These are phyloP conservation scores for Pulveroboletus sp. DNA, from an alignment of 768 basidiomycete genomes.

Conservation along the genomic window DNA sequence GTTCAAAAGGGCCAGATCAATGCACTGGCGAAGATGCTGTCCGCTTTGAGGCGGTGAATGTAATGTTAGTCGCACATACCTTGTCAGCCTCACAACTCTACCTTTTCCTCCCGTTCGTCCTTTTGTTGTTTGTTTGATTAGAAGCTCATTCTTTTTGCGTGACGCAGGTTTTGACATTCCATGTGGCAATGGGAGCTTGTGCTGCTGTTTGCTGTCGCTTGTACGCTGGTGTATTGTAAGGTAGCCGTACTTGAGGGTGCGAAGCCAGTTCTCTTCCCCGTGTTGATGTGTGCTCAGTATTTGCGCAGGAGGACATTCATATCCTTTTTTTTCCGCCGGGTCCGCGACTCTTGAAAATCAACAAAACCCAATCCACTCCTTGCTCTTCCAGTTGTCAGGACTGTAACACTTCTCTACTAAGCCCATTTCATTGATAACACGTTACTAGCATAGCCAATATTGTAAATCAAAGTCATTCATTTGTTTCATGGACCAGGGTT, in stretches of 20 bases:
- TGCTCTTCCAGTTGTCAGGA: conserved; percentile 23
- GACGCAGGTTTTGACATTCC: conserved; percentile 32
- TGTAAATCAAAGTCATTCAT: conserved; percentile 30
- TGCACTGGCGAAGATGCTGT: conserved; percentile 89
- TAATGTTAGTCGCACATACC: conserved; percentile 27
- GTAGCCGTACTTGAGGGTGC: conserved; percentile 47
- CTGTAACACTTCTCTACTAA: conserved; percentile 26
- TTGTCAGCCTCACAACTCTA: conserved; percentile 4
- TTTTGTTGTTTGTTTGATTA: conserved; percentile 8
- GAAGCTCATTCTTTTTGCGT: conserved; percentile 22
- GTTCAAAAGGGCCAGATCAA: conserved; percentile 90
- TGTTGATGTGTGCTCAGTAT: conserved; percentile 23
- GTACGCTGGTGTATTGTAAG: conserved; percentile 53
- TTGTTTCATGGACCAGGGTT: conserved; percentile 17
- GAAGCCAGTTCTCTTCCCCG: conserved; percentile 27
- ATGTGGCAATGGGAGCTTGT: conserved; percentile 23
- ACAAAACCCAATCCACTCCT: conserved; percentile 23
- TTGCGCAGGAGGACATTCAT: conserved; percentile 9
- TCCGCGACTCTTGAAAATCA: conserved; percentile 27
- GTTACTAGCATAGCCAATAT: conserved; percentile 25
- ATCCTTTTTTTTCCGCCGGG: conserved; percentile 12
- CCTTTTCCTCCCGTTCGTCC: not conserved
- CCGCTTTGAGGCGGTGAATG: conserved; percentile 64
- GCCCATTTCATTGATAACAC: conserved; percentile 16
- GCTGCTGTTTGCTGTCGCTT: conserved; percentile 32